Percentiles rank a stretch among this genome's conserved stretches.
phyloP scores from a whole-genome alignment of 306 rosid genomes.

The Acacia crassicarpa region DNA sequence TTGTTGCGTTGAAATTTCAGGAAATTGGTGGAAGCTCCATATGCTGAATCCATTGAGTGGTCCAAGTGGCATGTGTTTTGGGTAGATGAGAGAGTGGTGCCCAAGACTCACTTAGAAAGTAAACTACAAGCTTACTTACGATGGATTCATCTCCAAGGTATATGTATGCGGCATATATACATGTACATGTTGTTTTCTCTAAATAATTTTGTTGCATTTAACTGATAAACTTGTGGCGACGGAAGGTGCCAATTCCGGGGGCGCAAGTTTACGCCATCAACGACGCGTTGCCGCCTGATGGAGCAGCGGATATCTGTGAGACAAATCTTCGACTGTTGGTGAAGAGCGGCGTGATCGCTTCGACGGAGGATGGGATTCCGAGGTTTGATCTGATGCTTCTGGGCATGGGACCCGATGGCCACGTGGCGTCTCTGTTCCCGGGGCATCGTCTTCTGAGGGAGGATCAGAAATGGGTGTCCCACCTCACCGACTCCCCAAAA shows the following conservation, averaged over 20 bases:
- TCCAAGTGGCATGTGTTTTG: conserved; percentile 64
- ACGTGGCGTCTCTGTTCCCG: conserved; percentile 70
- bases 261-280: conserved; percentile 58
- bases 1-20: conserved; percentile 29
- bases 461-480: conserved; percentile 59
- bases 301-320: conserved; percentile 70
- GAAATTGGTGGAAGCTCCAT: conserved; percentile 56
- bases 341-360: conserved; percentile 38
- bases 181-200: not conserved
- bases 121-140: conserved; percentile 64
- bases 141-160: conserved; percentile 68
- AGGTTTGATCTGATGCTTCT: conserved; percentile 67
- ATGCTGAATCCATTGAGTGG: conserved; percentile 51
- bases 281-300: conserved; percentile 61
- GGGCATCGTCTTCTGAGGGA: conserved; percentile 57
- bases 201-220: not conserved
- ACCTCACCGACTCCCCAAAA: conserved; percentile 58
- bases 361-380: conserved; percentile 50
- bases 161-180: too few relatives aligned
- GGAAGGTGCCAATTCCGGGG: conserved; percentile 47
- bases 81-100: conserved; percentile 71
- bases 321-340: conserved; percentile 50
- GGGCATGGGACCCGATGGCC: conserved; percentile 84
- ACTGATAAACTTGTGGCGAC: not conserved
- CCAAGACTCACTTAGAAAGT: conserved; percentile 59